Conservation (phyloP, 2,329 filamentous ascomycete genomes). For the Xylariaceae sp. region DNA sequence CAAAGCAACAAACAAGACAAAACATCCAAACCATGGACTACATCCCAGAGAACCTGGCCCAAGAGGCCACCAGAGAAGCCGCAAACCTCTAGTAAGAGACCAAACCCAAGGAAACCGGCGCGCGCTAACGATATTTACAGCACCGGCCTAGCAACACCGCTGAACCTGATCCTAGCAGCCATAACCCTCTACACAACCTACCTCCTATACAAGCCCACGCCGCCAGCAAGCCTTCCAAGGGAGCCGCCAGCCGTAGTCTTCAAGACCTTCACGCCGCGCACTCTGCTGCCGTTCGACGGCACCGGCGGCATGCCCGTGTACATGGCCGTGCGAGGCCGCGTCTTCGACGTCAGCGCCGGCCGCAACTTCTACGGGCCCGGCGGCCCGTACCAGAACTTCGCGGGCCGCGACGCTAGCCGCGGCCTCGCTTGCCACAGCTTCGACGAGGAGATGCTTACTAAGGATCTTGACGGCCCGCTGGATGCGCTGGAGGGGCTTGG, state of each 20-base stretch:
- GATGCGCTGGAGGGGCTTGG: slow-evolving; percentile 71
- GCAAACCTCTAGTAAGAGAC: slow-evolving; percentile 16
- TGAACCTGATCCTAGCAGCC: slow-evolving; percentile 58
- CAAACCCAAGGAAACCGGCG: background rate
- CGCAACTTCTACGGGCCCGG: slow-evolving; percentile 95
- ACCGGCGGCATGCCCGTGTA: slow-evolving; percentile 70
- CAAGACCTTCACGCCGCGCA: slow-evolving; percentile 68
- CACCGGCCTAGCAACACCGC: slow-evolving; percentile 52
- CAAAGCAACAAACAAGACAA: background rate
- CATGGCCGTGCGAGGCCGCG: slow-evolving; percentile 82
- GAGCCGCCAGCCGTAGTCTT: slow-evolving; percentile 59
- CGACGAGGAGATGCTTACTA: slow-evolving; percentile 90
- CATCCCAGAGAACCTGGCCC: slow-evolving; percentile 52
- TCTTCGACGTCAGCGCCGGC: slow-evolving; percentile 85
- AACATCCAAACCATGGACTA: slow-evolving; percentile 47
- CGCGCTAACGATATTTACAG: slow-evolving; percentile 25
- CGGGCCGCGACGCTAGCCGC: slow-evolving; percentile 82
- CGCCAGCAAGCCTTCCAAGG: slow-evolving; percentile 46
- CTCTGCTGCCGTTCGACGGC: slow-evolving; percentile 84
- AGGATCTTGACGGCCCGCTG: slow-evolving; percentile 79
- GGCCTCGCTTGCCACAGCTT: slow-evolving; percentile 90
- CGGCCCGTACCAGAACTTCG: slow-evolving; percentile 94
- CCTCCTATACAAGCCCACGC: slow-evolving; percentile 47
- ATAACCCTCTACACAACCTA: slow-evolving; percentile 57
- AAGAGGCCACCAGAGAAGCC: slow-evolving; percentile 46